Evolutionary conservation across 2,329 filamentous ascomycete genomes (phyloP).

Genomic region (Aspergillus pseudoterreus): DNA sequence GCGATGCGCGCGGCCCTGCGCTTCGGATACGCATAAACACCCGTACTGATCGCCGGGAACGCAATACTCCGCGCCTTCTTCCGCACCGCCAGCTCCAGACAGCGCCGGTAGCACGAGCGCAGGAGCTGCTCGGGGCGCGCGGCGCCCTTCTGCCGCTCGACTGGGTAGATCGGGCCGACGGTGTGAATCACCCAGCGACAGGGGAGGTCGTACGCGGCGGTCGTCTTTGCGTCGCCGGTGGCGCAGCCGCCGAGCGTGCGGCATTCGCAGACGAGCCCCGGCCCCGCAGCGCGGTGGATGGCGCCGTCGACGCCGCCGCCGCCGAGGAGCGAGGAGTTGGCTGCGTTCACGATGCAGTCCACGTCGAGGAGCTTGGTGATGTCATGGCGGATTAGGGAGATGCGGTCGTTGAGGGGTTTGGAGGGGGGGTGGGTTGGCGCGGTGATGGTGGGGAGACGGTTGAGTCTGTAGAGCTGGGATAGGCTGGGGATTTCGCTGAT

Average conservation of each 20-base stretch:
- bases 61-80: slow-evolving; percentile 68
- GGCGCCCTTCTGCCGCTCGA: slow-evolving; percentile 32
- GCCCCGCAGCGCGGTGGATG: slow-evolving; percentile 81
- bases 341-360: slow-evolving; percentile 89
- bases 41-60: slow-evolving; percentile 82
- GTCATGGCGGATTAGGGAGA: slow-evolving; percentile 69
- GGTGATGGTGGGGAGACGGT: slow-evolving; percentile 43
- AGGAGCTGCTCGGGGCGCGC: slow-evolving; percentile 42
- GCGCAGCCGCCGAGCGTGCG: slow-evolving; percentile 65
- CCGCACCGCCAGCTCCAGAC: slow-evolving; percentile 67
- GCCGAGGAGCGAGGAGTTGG: slow-evolving; percentile 72
- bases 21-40: slow-evolving; percentile 83
- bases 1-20: slow-evolving; percentile 69
- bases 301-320: slow-evolving; percentile 89
- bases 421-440: slow-evolving; percentile 38
- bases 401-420: slow-evolving; percentile 46
- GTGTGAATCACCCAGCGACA: slow-evolving; percentile 81
- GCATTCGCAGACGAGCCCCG: slow-evolving; percentile 66
- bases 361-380: slow-evolving; percentile 70
- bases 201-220: slow-evolving; percentile 70
- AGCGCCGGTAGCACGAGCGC: slow-evolving; percentile 65
- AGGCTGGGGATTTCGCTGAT: slow-evolving; percentile 39
- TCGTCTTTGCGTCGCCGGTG: slow-evolving; percentile 81
- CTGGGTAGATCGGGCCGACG: slow-evolving; percentile 75
- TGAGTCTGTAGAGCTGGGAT: slow-evolving; percentile 62